Percentiles rank a stretch among this genome's conserved stretches.
Conservation (phyloP, 2,329 filamentous ascomycete species). For the Stagonosporopsis chrysanthemi region DNA sequence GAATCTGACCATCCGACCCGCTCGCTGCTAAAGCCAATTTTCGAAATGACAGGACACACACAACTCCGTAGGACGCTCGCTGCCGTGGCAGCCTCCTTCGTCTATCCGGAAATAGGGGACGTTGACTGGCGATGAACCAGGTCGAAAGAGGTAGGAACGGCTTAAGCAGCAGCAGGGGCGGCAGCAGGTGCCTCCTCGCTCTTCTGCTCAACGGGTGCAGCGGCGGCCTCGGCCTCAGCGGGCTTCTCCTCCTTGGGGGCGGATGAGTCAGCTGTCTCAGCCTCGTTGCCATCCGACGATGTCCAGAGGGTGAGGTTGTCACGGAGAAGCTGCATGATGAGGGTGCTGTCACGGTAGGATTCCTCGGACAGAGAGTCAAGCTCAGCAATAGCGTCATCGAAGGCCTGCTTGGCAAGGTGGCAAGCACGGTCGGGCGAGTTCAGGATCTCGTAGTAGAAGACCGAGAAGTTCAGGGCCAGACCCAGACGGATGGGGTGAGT, state of each 20-base stretch:
- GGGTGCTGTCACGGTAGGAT: slow-evolving; percentile 97
- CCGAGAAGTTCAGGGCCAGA: slow-evolving; percentile 98
- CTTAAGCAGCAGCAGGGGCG: slow-evolving; percentile 46
- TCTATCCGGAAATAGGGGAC: slow-evolving; percentile 44
- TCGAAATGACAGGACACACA: slow-evolving; percentile 49
- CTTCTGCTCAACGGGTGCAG: slow-evolving; percentile 51
- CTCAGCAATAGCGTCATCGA: slow-evolving; percentile 98
- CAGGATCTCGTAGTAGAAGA: slow-evolving; percentile 99
- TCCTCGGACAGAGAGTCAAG: slow-evolving; percentile 97
- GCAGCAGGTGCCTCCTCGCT: slow-evolving; percentile 46
- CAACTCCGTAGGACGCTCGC: slow-evolving; percentile 50
- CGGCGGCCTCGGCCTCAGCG: slow-evolving; percentile 56
- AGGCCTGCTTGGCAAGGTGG: slow-evolving; percentile 98
- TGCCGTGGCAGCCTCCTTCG: slow-evolving; percentile 44
- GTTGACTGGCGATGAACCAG: slow-evolving; percentile 45
- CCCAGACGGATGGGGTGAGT: slow-evolving; percentile 98
- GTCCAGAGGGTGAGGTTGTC: slow-evolving; percentile 99
- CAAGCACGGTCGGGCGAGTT: slow-evolving; percentile 98
- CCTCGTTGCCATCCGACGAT: slow-evolving; percentile 86
- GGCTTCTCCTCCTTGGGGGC: slow-evolving; percentile 70
- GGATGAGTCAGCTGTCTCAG: slow-evolving; percentile 66
- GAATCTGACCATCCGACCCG: slow-evolving; percentile 50
- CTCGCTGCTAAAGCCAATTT: slow-evolving; percentile 52
- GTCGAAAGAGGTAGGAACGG: slow-evolving; percentile 40
- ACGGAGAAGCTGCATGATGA: slow-evolving; percentile 98